These are phyloP conservation scores for Balansia obtecta DNA, from an alignment of 2,329 filamentous ascomycete genomes.

Conservation along the genomic window DNA sequence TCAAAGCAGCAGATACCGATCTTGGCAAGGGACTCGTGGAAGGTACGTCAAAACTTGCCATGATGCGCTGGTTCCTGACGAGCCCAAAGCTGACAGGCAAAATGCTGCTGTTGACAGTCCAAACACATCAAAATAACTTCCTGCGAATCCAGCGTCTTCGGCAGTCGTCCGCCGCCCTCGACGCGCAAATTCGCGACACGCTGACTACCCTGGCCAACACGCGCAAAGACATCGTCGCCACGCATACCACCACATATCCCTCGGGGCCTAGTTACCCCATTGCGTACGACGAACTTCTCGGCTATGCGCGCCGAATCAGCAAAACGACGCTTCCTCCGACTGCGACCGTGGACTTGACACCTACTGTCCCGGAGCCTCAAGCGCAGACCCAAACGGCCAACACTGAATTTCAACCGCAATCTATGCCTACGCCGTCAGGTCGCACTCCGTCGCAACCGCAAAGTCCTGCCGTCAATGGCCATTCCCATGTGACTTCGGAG, in stretches of 20 bases:
- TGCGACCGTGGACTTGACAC: slow-evolving; percentile 29
- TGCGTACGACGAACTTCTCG: slow-evolving; percentile 60
- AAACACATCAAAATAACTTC: slow-evolving; percentile 64
- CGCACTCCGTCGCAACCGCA: slow-evolving; percentile 22
- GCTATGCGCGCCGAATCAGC: slow-evolving; percentile 68
- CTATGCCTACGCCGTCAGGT: slow-evolving; percentile 19
- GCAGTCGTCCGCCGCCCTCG: slow-evolving; percentile 49
- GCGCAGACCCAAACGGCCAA: slow-evolving; percentile 9
- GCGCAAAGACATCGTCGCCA: slow-evolving; percentile 58
- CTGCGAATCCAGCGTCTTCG: slow-evolving; percentile 57
- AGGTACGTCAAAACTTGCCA: slow-evolving; percentile 28
- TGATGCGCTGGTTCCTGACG: too few species aligned
- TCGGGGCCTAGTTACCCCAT: slow-evolving; percentile 41
- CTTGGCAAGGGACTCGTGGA: slow-evolving; percentile 54
- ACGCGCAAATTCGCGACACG: slow-evolving; percentile 60
- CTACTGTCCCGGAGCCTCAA: slow-evolving; percentile 17
- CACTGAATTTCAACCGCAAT: slow-evolving; percentile 17
- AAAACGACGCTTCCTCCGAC: slow-evolving; percentile 65
- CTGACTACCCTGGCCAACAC: slow-evolving; percentile 57
- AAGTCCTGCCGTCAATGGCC: slow-evolving; percentile 22
- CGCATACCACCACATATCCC: slow-evolving; percentile 44
- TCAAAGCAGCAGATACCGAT: slow-evolving; percentile 57
- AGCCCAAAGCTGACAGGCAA: not conserved
- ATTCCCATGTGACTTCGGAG: slow-evolving; percentile 16
- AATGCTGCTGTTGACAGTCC: slow-evolving; percentile 37